Evolutionary conservation across 2,329 filamentous ascomycete species (phyloP), one percentile per base, ranked within the genome.

Genomic region (Proliferodiscus dingleyae): DNA sequence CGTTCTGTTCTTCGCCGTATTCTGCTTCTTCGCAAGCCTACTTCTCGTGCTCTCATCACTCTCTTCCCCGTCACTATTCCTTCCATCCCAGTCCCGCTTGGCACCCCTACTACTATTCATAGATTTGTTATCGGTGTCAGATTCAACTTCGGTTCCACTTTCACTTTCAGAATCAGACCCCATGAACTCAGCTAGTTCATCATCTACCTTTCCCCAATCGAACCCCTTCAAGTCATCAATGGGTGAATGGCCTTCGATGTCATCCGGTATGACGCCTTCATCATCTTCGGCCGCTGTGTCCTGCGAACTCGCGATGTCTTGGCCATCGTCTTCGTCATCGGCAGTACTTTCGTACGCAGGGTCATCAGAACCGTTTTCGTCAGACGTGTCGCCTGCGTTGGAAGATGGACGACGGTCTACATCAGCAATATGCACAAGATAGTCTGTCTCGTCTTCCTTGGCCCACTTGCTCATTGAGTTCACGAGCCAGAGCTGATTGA

Each of bases 401-500:
- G 71, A 22, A 72, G 68, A 7, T 71, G 68, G 22, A 69, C 71
- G n/a, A 70, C 68, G 29, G 72, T 68, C 36, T n/a, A n/a, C n/a
- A n/a, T n/a, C n/a, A n/a, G n/a, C n/a, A n/a, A n/a, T n/a, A n/a
- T n/a, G n/a, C 50, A 63, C 61, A 24, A 62, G 49, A 47, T 60
- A 64, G 18, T 85, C 83, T 2, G 74, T 74, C 64, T 96, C 90
- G 45, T 93, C 82, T 9, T 94, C 71, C 46, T 79, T 83, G 52
- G 78, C 74, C 93, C 93, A 98, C 63, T 85, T 84, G 21, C 81
- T 85, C 52, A 97, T 80, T 45, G 84, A 94, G 55, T 90, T 85
- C 24, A 83, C 76, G 23, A 98, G 80, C 93, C 93, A 98, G 58
- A 88, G 81, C 43, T 89, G 86, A 56, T 85, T 89, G 38, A 98